Evolutionary conservation across 495 filamentous ascomycete genomes (phyloP), one percentile per base, ranked within the genome.

Genomic region (Pyrenula massariospora): DNA sequence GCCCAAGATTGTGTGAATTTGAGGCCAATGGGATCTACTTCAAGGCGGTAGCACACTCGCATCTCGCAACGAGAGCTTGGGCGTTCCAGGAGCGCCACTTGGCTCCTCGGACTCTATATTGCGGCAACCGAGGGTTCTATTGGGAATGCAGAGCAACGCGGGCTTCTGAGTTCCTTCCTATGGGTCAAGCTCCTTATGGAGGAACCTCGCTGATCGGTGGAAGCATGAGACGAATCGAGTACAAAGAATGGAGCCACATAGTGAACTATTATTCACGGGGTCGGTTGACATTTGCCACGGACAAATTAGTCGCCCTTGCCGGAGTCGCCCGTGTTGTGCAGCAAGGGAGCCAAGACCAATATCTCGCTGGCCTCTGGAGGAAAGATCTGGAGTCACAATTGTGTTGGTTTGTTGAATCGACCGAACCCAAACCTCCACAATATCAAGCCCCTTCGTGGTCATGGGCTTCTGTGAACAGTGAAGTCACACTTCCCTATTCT

Each of bases 301-400:
- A 57, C 20, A 57, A 53, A 42, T 22, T 57, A 12, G 56, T 54
- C 19, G 56, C 56, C 19, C 48, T 57, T 23, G 49, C 49, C 21
- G 56, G 56, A 1, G 19, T 57, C 25, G 56, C 56, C n/a, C 11
- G 50, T 12, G 24, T 52, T 8, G 21, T 53, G 2, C 56, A 57
- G 25, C 19, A 54, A 20, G 22, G 22, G 21, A 54, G 22, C 21
- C 2, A 42, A n/a, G 50, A 57, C 25, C 12, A 54, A 31, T 57
- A 57, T 25, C 11, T 57, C 15, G 56, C 56, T 11, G 56, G 56
- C 21, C 22, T 57, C 49, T 57, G 56, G 56, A 21, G 47, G 20
- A 8, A 20, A 52, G 20, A 24, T 24, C 22, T 52, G 50, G 19
- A 20, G 10, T 21, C 10, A 8, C 22, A 20, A 24, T 19, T 52